phyloP scores from a whole-genome alignment of 2,329 filamentous ascomycete genomes.

The Chaetomium strumarium region DNA sequence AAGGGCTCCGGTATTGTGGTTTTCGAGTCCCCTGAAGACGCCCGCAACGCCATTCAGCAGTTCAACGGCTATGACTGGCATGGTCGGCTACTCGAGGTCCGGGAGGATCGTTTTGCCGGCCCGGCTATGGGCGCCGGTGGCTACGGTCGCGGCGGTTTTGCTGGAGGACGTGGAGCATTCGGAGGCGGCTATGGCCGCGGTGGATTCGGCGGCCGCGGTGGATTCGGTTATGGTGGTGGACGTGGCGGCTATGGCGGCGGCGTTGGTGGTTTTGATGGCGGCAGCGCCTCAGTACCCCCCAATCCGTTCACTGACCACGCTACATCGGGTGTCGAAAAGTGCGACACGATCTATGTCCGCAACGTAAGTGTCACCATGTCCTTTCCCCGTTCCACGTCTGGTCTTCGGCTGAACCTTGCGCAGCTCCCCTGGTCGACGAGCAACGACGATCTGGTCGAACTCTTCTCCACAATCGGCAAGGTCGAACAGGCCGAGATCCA shows the following conservation, averaged over 20 bases:
- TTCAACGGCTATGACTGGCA: conserved; percentile 99
- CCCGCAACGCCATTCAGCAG: conserved; percentile 89
- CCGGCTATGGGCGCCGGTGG: conserved; percentile 43
- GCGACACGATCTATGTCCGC: conserved; percentile 86
- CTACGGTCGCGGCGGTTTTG: conserved; percentile 53
- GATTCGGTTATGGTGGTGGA: conserved; percentile 40
- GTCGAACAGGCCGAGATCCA: conserved; percentile 99
- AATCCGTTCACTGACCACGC: conserved; percentile 95
- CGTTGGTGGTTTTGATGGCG: conserved; percentile 44
- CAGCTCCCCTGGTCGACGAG: conserved; percentile 98
- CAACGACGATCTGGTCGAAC: conserved; percentile 92
- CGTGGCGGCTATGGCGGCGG: conserved; percentile 41
- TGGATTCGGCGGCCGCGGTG: conserved; percentile 41
- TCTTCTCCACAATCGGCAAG: conserved; percentile 97
- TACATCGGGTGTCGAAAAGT: conserved; percentile 76
- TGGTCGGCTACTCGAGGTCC: conserved; percentile 85
- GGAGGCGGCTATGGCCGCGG: conserved; percentile 47
- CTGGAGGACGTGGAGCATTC: conserved; percentile 50
- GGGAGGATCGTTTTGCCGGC: conserved; percentile 88
- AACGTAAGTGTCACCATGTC: conserved; percentile 61
- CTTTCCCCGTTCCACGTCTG: background rate
- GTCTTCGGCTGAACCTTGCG: conserved; percentile 23
- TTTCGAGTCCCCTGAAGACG: conserved; percentile 91
- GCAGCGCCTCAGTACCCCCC: conserved; percentile 53
- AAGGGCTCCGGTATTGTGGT: conserved; percentile 97